These are phyloP conservation scores for Fusarium vanettenii DNA, from an alignment of 2,329 filamentous ascomycete species.

Conservation along the genomic window DNA sequence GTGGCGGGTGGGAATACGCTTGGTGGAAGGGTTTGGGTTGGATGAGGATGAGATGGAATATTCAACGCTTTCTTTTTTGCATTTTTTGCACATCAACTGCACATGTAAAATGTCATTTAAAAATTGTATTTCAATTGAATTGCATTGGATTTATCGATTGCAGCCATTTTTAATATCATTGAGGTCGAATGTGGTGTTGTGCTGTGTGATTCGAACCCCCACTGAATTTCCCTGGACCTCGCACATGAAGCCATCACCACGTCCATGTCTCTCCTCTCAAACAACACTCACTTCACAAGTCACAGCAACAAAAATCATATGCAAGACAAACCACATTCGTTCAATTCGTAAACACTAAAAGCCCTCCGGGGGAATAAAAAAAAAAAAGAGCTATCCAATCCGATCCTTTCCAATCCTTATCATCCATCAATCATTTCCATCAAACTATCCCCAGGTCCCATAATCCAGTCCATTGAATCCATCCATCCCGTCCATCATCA, in stretches of 20 bases:
- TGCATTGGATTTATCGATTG: background rate
- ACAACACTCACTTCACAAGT: background rate
- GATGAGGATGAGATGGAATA: slow-evolving; percentile 64
- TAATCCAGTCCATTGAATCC: background rate
- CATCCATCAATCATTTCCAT: background rate
- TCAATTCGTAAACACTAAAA: slow-evolving; percentile 35
- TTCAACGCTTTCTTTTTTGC: slow-evolving; percentile 58
- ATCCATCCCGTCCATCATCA: slow-evolving; percentile 9
- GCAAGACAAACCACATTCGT: slow-evolving; percentile 22
- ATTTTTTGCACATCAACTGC: slow-evolving; percentile 18
- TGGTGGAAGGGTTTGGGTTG: slow-evolving; percentile 68
- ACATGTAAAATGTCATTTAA: accelerated
- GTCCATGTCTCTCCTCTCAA: background rate
- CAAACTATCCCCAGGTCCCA: background rate
- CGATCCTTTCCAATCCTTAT: slow-evolving; percentile 4
- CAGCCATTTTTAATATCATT: background rate
- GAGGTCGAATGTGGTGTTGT: background rate
- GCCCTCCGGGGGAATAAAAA: slow-evolving; percentile 40
- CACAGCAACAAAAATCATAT: background rate
- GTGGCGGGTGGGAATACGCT: slow-evolving; percentile 77
- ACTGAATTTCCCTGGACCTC: background rate
- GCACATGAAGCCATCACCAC: slow-evolving; percentile 22
- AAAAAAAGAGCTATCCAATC: slow-evolving; percentile 20
- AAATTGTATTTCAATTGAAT: slow-evolving; percentile 5
- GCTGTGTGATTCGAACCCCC: slow-evolving; percentile 16